Evolutionary conservation across 108 stramenopile genomes (phyloP).

Genomic region (Nitzschia inconspicua): DNA sequence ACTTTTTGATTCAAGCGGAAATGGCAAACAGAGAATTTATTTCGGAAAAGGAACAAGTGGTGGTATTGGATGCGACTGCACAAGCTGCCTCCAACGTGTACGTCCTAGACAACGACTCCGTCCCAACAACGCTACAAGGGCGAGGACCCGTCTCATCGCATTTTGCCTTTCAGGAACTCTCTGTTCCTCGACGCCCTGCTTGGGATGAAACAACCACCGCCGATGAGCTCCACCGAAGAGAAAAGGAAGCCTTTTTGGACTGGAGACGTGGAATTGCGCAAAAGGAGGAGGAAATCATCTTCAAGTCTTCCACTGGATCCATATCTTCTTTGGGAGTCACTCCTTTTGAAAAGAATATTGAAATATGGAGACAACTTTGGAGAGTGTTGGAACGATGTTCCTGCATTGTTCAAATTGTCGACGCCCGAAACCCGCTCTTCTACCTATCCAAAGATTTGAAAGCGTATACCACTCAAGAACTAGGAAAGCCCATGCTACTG

Average conservation of each 20-base stretch:
- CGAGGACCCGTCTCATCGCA: slow-evolving; percentile 22
- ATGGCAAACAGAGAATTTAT: slow-evolving; percentile 90
- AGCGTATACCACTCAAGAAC: slow-evolving; percentile 76
- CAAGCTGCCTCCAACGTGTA: slow-evolving; percentile 27
- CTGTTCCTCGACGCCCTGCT: slow-evolving; percentile 89
- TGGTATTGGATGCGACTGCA: slow-evolving; percentile 54
- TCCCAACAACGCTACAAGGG: slow-evolving; percentile 5
- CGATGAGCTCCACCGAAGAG: slow-evolving; percentile 80
- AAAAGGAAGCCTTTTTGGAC: slow-evolving; percentile 90
- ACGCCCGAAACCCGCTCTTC: slow-evolving; percentile 96
- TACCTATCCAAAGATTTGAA: slow-evolving; percentile 90
- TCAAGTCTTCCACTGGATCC: background rate
- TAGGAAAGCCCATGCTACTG: slow-evolving; percentile 87
- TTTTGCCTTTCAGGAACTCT: slow-evolving; percentile 88
- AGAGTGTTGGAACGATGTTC: slow-evolving; percentile 93
- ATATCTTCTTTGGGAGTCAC: slow-evolving; percentile 60
- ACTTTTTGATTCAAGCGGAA: slow-evolving; percentile 91
- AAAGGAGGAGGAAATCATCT: slow-evolving; percentile 76
- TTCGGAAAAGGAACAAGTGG: slow-evolving; percentile 75
- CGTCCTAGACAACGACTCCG: slow-evolving; percentile 13
- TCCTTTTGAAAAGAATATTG: slow-evolving; percentile 99
- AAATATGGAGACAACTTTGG: slow-evolving; percentile 99
- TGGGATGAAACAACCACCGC: slow-evolving; percentile 91
- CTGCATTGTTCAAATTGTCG: slow-evolving; percentile 93
- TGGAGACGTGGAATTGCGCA: slow-evolving; percentile 93